A percentile compares a stretch with the other conserved stretches of the same genome.
Evolutionary conservation across 2,329 filamentous ascomycete species (phyloP).

Genomic region (Taxawa tesnikishii): DNA sequence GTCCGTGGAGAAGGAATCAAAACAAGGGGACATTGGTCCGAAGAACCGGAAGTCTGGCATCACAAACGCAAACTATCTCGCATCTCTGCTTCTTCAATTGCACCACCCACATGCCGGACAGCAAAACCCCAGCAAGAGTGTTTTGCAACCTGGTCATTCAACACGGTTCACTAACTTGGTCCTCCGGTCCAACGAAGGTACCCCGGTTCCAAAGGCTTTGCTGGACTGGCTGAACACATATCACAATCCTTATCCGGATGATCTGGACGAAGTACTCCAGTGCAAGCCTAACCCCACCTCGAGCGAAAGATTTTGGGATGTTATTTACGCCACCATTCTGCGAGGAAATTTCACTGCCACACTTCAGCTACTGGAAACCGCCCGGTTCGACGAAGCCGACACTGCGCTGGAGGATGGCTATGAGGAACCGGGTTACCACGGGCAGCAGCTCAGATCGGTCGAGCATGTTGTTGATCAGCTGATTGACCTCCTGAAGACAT

Average conservation of each 20-base stretch:
- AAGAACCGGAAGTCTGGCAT: slow-evolving; percentile 44
- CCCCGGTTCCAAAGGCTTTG: slow-evolving; percentile 60
- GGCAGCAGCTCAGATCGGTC: slow-evolving; percentile 65
- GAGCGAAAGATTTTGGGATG: slow-evolving; percentile 74
- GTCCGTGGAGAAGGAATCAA: slow-evolving; percentile 13
- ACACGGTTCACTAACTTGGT: slow-evolving; percentile 4
- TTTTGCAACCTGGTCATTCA: slow-evolving; percentile 12
- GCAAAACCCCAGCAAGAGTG: slow-evolving; percentile 16
- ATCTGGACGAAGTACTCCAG: slow-evolving; percentile 52
- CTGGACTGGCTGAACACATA: slow-evolving; percentile 71
- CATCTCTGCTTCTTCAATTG: slow-evolving; percentile 63
- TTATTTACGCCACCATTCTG: slow-evolving; percentile 59
- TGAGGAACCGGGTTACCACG: slow-evolving; percentile 56
- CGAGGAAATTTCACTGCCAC: slow-evolving; percentile 62
- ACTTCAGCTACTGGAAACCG: slow-evolving; percentile 55
- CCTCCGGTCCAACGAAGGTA: slow-evolving; percentile 9
- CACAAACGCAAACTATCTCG: slow-evolving; percentile 69
- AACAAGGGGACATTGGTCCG: slow-evolving; percentile 20
- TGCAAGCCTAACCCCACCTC: slow-evolving; percentile 61
- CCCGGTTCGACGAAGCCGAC: slow-evolving; percentile 66
- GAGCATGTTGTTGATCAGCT: slow-evolving; percentile 58
- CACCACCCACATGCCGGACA: slow-evolving; percentile 50
- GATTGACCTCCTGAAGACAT: slow-evolving; percentile 57
- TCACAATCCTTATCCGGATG: slow-evolving; percentile 59
- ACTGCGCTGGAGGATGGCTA: slow-evolving; percentile 45